A percentile compares a stretch with the other conserved stretches of the same genome.
phyloP scores from a whole-genome alignment of 140 eudicot species.

The Anethum foeniculum region DNA sequence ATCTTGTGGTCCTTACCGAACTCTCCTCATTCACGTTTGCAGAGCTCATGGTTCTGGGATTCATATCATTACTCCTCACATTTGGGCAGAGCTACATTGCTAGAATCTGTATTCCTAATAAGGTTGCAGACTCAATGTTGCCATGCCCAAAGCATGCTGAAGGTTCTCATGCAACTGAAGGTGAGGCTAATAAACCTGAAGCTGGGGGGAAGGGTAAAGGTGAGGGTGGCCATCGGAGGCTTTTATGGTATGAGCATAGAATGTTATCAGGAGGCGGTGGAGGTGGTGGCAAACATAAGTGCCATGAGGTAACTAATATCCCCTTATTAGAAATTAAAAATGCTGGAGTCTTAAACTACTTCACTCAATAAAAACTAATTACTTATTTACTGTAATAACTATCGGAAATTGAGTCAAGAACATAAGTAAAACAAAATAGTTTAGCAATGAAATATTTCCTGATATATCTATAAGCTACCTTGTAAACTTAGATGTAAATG shows the following conservation, averaged over 20 bases:
- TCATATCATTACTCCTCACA: constrained; percentile 69
- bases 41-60: constrained; percentile 97
- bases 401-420: background rate
- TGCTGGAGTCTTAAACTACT: background rate
- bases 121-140: constrained; percentile 57
- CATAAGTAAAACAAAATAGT: background rate
- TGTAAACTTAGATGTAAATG: background rate
- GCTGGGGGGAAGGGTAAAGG: constrained; percentile 14
- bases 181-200: background rate
- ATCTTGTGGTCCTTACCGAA: constrained; percentile 9
- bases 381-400: background rate
- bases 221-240: constrained; percentile 36
- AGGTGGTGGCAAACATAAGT: constrained; percentile 18
- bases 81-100: constrained; percentile 73
- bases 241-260: constrained; percentile 50
- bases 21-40: constrained; percentile 23
- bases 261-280: constrained; percentile 37
- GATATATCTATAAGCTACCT: background rate
- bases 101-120: constrained; percentile 46
- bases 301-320: constrained; percentile 37
- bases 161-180: background rate
- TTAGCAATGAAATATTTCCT: background rate
- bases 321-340: background rate
- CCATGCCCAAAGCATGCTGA: constrained; percentile 57
- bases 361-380: background rate